phyloP scores from a whole-genome alignment of 2,329 filamentous ascomycete genomes.

The Alternaria sp. region DNA sequence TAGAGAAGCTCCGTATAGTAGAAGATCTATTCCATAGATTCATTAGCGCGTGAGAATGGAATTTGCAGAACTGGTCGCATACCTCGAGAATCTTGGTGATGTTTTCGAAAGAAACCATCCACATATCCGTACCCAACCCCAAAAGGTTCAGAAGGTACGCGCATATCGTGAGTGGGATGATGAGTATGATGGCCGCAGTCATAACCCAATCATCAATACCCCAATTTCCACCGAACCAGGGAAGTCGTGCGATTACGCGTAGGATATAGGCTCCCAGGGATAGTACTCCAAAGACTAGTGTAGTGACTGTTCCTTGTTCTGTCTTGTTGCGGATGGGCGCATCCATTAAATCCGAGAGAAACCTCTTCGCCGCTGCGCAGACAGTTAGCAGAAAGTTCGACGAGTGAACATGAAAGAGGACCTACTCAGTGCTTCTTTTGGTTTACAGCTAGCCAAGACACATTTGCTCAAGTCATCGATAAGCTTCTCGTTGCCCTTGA shows the following conservation, averaged over 20 bases:
- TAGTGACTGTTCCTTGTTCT: conserved; percentile 45
- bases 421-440: conserved; percentile 36
- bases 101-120: conserved; percentile 53
- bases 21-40: conserved; percentile 24
- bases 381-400: background rate
- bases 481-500: conserved; percentile 24
- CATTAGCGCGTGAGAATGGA: background rate
- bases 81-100: conserved; percentile 54
- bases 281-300: conserved; percentile 42
- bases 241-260: conserved; percentile 46
- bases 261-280: conserved; percentile 41
- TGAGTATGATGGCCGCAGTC: conserved; percentile 13
- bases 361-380: conserved; percentile 48
- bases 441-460: conserved; percentile 27
- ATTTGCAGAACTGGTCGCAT: background rate
- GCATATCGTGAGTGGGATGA: conserved; percentile 25
- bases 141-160: conserved; percentile 31
- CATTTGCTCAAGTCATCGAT: conserved; percentile 24
- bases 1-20: conserved; percentile 33
- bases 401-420: background rate
- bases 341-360: conserved; percentile 33
- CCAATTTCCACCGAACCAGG: conserved; percentile 45
- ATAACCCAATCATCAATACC: conserved; percentile 52
- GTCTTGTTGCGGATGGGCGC: conserved; percentile 46
- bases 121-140: conserved; percentile 60